Percentiles rank a stretch among this genome's conserved stretches.
These are phyloP conservation scores for Rhodamnia argentea DNA, from an alignment of 345 rosid species.

Conservation along the genomic window DNA sequence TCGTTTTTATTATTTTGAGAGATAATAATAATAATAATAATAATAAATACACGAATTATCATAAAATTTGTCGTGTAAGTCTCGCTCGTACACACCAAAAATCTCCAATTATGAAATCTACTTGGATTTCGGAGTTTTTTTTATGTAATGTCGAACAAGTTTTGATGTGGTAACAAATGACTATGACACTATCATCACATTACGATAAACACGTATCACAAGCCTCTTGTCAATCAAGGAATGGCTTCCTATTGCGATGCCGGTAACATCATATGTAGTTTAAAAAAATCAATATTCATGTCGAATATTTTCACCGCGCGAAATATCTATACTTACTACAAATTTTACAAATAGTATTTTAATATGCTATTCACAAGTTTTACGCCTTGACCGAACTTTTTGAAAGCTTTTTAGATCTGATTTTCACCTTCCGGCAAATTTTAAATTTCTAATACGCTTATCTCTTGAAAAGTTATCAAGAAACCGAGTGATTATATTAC, in stretches of 20 bases:
- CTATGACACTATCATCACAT: neutral
- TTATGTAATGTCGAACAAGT: neutral
- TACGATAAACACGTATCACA: neutral
- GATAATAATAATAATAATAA: neutral
- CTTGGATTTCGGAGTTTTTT: neutral
- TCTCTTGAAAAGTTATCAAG: neutral
- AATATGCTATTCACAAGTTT: neutral
- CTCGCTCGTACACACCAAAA: neutral
- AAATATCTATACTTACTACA: neutral
- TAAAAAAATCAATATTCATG: neutral
- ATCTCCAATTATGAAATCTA: neutral
- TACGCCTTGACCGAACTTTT: rapidly evolving
- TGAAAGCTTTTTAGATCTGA: neutral
- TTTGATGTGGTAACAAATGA: neutral
- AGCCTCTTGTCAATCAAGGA: neutral
- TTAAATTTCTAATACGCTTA: neutral
- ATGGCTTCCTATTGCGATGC: rapidly evolving
- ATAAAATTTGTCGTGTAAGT: neutral
- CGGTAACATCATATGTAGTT: rapidly evolving
- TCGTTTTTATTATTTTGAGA: neutral
- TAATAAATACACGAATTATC: neutral
- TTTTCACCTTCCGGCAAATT: neutral
- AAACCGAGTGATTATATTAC: neutral
- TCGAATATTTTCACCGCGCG: rapidly evolving
- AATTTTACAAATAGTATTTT: neutral